Evolutionary conservation across 495 filamentous ascomycete genomes (phyloP).

Genomic region (Sabuloglossum arenarium): DNA sequence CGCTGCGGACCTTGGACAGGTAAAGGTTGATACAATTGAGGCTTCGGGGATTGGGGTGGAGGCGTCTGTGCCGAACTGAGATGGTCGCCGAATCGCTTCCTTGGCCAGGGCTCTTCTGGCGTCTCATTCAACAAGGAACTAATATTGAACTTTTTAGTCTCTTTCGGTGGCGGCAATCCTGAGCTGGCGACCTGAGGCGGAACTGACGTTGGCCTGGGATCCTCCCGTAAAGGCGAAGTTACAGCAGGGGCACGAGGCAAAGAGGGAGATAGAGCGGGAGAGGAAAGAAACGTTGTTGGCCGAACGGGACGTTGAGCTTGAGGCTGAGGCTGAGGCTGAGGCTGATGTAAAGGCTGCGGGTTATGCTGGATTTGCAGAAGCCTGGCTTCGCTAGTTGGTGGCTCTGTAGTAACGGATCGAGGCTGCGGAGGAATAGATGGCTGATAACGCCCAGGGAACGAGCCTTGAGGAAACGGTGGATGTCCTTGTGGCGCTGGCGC

Average conservation of each 20-base stretch:
- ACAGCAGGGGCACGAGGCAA: background rate
- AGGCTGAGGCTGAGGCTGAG: background rate
- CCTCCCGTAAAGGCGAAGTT: background rate
- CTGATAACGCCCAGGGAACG: background rate
- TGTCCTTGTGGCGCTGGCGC: constrained; percentile 13
- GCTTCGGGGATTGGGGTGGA: background rate
- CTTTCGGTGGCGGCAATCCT: background rate
- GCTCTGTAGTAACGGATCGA: background rate
- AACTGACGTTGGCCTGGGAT: background rate
- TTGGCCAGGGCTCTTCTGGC: constrained; percentile 1
- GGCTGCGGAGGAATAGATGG: background rate
- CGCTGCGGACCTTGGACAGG: background rate
- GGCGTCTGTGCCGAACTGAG: background rate
- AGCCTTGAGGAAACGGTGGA: constrained; percentile 3
- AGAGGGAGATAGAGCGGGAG: background rate
- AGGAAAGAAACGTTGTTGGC: background rate
- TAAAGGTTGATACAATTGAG: background rate
- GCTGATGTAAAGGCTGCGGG: background rate
- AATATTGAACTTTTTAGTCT: constrained; percentile 4
- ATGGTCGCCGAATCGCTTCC: background rate
- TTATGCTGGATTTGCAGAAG: background rate
- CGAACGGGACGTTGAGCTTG: background rate
- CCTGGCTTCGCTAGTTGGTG: background rate
- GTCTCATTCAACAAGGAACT: background rate
- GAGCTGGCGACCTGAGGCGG: background rate